Base-by-base conservation (phyloP, 2,329 filamentous ascomycete genomes). In the Kalaharituber pfeilii region DNA sequence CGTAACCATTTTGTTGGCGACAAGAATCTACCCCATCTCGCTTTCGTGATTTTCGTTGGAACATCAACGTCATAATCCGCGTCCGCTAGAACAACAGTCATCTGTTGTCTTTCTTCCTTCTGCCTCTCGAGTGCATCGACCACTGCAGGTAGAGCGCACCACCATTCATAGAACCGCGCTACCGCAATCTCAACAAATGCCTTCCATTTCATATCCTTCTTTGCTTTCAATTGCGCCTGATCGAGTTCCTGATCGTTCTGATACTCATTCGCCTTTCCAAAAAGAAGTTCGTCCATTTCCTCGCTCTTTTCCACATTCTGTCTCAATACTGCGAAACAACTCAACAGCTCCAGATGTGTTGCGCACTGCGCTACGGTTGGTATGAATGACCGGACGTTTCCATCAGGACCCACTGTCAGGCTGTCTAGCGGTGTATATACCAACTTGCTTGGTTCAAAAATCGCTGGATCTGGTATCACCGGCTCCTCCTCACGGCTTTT, bases 201-300 rank as follows among this genome's bases (percentile, higher is more conserved):
- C 0, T 76, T 75, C 84, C 84, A 87, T 64, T 83, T 71, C 69
- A 86, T 86, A 68, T 86, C 82, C n/a, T n/a, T n/a, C n/a, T n/a
- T n/a, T n/a, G n/a, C n/a, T n/a, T n/a, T n/a, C n/a, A n/a, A n/a
- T n/a, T n/a, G n/a, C 78, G 72, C 27, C 84, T 69, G 50, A 72
- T 71, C 52, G 75, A 73, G 13, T 79, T 67, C 1, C 70, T 68
- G 58, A 69, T 68, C 52, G 68, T 66, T 9, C 62, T 63, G 18
- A 65, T 65, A n/a, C 69, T 63, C 1, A n/a, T n/a, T n/a, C n/a
- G n/a, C n/a, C 69, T 66, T 6, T 68, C 65, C n/a, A 66, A 62
- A 15, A 63, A 62, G 7, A 64, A 63, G 50, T 61, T 62, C 11
- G 69, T 57, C 71, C 70, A 1, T 68, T 65, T 1, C 65, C 65